Conservation (phyloP, 306 rosid species). For the Aeschynomene evenia region DNA sequence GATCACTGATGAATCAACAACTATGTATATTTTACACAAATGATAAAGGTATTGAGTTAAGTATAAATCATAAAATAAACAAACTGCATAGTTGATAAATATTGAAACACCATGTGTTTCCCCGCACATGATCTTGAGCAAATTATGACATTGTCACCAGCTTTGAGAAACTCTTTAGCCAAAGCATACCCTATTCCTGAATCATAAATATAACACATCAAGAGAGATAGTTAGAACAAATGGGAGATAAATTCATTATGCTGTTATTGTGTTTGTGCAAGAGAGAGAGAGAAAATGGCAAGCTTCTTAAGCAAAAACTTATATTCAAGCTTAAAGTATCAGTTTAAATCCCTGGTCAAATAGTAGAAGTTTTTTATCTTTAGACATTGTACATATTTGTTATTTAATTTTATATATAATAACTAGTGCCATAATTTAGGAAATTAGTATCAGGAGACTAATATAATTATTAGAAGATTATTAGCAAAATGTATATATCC, state of each 20-base stretch:
- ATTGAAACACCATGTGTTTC: conserved; percentile 15
- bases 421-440: no score
- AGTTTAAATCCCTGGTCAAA: not conserved
- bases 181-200: conserved; percentile 87
- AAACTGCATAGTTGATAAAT: conserved; percentile 4
- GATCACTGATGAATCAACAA: not conserved
- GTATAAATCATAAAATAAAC: conserved; percentile 17
- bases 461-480: no score
- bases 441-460: no score
- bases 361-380: not conserved
- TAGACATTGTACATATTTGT: no score
- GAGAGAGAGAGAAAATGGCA: not conserved
- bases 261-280: not conserved
- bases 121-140: conserved; percentile 79
- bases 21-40: not conserved
- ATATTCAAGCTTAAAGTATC: not conserved
- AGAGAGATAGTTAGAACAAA: not conserved
- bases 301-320: not conserved
- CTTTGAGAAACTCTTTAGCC: conserved; percentile 81
- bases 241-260: not conserved
- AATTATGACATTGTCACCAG: conserved; percentile 76
- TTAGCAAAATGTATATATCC: no score
- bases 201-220: conserved; percentile 24
- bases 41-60: not conserved
- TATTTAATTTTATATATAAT: no score